Conservation (phyloP, 306 rosid species). For the Hippophae tibetana region DNA sequence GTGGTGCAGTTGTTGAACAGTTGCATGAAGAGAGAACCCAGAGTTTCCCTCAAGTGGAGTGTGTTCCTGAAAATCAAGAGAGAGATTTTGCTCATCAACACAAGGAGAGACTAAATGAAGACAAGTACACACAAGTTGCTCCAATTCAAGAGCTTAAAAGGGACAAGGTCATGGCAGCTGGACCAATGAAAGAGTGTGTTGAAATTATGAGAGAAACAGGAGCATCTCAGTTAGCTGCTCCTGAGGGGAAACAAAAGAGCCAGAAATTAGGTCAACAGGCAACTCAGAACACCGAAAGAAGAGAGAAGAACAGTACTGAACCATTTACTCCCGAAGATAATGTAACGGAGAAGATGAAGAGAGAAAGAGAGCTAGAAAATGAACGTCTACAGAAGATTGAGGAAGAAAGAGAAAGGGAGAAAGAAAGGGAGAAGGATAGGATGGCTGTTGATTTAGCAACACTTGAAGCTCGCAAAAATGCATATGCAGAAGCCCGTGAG, state of each 20-base stretch:
- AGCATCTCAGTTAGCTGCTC: constrained; percentile 25
- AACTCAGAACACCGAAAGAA: constrained; percentile 33
- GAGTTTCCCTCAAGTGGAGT: constrained; percentile 27
- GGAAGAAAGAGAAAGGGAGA: constrained; percentile 88
- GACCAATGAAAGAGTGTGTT: constrained; percentile 22
- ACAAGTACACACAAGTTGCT: constrained; percentile 23
- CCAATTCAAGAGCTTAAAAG: constrained; percentile 25
- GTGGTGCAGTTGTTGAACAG: constrained; percentile 25
- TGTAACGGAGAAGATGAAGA: constrained; percentile 50
- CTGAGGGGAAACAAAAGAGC: constrained; percentile 26
- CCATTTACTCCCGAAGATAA: constrained; percentile 29
- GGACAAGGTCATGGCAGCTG: constrained; percentile 20
- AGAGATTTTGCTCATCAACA: constrained; percentile 28
- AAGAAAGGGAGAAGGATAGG: constrained; percentile 94
- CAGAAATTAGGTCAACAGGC: constrained; percentile 31
- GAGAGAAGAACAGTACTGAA: constrained; percentile 35
- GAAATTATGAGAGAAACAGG: constrained; percentile 27
- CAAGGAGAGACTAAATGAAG: constrained; percentile 34
- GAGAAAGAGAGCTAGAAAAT: constrained; percentile 55
- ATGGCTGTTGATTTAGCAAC: constrained; percentile 67
- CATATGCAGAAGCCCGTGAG: constrained; percentile 55
- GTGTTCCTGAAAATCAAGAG: constrained; percentile 33
- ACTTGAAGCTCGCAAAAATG: constrained; percentile 65
- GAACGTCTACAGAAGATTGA: constrained; percentile 61
- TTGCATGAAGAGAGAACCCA: constrained; percentile 22